phyloP scores from a whole-genome alignment of 2,329 filamentous ascomycete species.

The Fusarium tanahbumbuense region DNA sequence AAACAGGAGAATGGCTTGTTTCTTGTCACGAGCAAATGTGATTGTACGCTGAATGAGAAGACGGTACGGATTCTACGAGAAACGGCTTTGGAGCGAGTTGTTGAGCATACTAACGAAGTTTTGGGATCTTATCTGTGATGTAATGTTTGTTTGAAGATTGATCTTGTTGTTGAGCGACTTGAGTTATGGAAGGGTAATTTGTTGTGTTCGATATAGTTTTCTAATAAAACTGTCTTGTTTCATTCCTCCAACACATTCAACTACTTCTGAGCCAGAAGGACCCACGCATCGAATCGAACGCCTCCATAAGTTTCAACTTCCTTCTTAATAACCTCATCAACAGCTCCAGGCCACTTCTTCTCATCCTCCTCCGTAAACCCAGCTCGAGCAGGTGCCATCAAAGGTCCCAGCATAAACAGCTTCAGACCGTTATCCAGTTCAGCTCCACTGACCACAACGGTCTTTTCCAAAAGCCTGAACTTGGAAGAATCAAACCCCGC shows the following conservation, averaged over 20 bases:
- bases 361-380: conserved; percentile 42
- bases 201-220: neutral
- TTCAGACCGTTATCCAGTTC: conserved; percentile 36
- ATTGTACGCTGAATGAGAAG: conserved; percentile 49
- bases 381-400: conserved; percentile 36
- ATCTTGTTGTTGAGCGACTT: neutral
- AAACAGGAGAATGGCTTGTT: conserved; percentile 48
- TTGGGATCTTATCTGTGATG: conserved; percentile 34
- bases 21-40: conserved; percentile 50
- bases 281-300: conserved; percentile 39
- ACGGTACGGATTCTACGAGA: conserved; percentile 46
- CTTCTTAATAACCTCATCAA: conserved; percentile 34
- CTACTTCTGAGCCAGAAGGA: conserved; percentile 43
- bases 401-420: conserved; percentile 38
- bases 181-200: neutral
- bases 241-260: neutral
- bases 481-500: conserved; percentile 40
- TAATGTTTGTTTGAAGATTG: neutral
- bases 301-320: conserved; percentile 39
- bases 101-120: conserved; percentile 51
- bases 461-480: conserved; percentile 20
- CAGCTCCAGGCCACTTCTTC: conserved; percentile 36
- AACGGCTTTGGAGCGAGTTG: conserved; percentile 46
- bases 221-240: neutral
- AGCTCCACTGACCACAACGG: conserved; percentile 23